A percentile compares a stretch with the other conserved stretches of the same genome.
These are phyloP conservation scores for Beta macrorhiza DNA, from an alignment of 179 eudicot genomes.

Conservation along the genomic window DNA sequence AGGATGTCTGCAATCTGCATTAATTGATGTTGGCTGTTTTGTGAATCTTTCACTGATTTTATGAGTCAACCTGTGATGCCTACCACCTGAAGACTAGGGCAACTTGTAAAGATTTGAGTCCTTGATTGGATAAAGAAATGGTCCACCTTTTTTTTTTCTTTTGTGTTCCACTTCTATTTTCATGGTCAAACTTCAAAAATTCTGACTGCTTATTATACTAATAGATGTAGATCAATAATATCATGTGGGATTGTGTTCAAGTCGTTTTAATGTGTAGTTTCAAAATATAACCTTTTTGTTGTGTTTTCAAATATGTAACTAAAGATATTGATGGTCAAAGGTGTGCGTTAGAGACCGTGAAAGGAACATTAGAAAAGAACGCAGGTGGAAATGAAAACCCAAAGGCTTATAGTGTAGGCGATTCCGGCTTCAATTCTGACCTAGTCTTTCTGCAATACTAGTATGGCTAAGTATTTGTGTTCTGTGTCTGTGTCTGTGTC, in stretches of 20 bases:
- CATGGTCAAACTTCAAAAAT: no score
- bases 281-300: no score
- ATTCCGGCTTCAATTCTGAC: background rate
- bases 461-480: background rate
- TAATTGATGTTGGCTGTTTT: conserved; percentile 12
- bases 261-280: no score
- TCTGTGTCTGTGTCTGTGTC: background rate
- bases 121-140: background rate
- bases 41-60: conserved; percentile 4
- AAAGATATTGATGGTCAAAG: no score
- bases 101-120: background rate
- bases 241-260: no score
- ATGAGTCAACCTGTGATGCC: background rate
- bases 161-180: no score
- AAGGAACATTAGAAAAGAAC: no score
- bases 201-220: no score
- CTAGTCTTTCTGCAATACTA: background rate
- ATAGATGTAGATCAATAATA: no score
- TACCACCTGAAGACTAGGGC: background rate
- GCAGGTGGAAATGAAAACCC: background rate
- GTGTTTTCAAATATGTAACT: no score
- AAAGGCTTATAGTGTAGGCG: background rate
- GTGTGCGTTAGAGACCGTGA: no score
- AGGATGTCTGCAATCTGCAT: background rate
- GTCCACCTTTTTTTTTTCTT: no score